Evolutionary conservation across 1,284 basidiomycete genomes (phyloP).

Genomic region (Fistulinella cinereoalba): DNA sequence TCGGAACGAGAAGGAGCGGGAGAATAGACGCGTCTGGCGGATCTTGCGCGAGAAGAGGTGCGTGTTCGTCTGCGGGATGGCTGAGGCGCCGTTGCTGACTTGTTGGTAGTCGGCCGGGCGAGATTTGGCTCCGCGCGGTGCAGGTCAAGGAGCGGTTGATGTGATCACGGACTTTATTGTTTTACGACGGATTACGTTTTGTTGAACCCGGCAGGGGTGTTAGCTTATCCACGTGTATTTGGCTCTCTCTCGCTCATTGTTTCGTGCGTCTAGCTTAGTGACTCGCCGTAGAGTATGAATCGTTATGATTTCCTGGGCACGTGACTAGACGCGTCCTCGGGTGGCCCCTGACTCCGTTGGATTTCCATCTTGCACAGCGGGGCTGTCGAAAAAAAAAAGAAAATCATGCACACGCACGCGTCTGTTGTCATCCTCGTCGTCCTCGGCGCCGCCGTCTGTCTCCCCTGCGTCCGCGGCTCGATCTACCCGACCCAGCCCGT

Average conservation of each 20-base stretch:
- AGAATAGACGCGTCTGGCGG: slow-evolving; percentile 58
- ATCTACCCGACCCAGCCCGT: slow-evolving; percentile 51
- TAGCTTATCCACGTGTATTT: slow-evolving; percentile 22
- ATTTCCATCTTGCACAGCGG: slow-evolving; percentile 8
- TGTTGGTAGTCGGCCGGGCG: slow-evolving; percentile 63
- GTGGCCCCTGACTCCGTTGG: not conserved
- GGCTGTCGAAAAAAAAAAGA: too few relatives aligned
- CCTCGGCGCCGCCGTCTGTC: slow-evolving; percentile 3
- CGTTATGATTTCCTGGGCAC: slow-evolving; percentile 27
- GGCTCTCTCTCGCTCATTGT: not conserved
- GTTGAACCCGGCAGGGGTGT: too few relatives aligned
- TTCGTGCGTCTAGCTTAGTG: slow-evolving; percentile 5
- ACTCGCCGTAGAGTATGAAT: not conserved
- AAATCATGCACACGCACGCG: too few relatives aligned
- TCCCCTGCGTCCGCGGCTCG: slow-evolving; percentile 23
- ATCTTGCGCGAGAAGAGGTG: slow-evolving; percentile 75
- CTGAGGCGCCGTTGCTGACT: not conserved
- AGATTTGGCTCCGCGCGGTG: slow-evolving; percentile 74
- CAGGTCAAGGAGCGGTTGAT: slow-evolving; percentile 56
- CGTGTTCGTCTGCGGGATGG: slow-evolving; percentile 19
- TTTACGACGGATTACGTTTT: too few relatives aligned
- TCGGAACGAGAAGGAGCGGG: slow-evolving; percentile 42
- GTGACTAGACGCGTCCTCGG: slow-evolving; percentile 22
- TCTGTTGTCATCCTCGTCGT: not conserved
- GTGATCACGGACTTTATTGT: too few relatives aligned